These are phyloP conservation scores for Hamamelis virginiana DNA, from an alignment of 164 flowering plant genomes.

Conservation along the genomic window DNA sequence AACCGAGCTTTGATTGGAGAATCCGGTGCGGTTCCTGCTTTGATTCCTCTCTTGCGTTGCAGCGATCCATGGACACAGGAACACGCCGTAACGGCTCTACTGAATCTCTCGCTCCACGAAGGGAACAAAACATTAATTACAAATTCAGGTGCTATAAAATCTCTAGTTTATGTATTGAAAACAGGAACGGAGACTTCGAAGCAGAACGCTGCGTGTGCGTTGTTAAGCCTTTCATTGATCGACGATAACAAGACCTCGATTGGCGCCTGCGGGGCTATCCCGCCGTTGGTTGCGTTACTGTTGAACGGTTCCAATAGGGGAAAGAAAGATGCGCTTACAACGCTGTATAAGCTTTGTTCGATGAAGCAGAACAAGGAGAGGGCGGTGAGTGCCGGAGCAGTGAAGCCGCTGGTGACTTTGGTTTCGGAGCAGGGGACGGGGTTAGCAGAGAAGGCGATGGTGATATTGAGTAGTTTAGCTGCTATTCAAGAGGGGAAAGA, in stretches of 20 bases:
- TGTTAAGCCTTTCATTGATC: conserved; percentile 66
- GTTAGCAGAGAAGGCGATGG: conserved; percentile 92
- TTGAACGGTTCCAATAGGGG: conserved; percentile 70
- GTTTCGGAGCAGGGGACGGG: conserved; percentile 76
- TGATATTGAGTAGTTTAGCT: conserved; percentile 82
- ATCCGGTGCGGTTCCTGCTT: conserved; percentile 78
- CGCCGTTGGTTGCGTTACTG: conserved; percentile 77
- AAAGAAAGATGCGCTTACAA: conserved; percentile 92
- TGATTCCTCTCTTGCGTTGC: conserved; percentile 69
- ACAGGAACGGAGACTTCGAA: conserved; percentile 90
- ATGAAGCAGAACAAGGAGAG: conserved; percentile 76
- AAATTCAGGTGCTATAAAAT: conserved; percentile 64
- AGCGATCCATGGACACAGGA: conserved; percentile 88
- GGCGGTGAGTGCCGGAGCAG: conserved; percentile 86
- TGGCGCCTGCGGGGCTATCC: conserved; percentile 95
- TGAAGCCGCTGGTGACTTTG: conserved; percentile 74
- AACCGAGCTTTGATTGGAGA: conserved; percentile 85
- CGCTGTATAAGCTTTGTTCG: conserved; percentile 83
- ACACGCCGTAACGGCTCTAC: conserved; percentile 84
- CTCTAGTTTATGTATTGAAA: conserved; percentile 76
- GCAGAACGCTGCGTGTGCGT: conserved; percentile 95
- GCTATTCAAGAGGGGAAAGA: conserved; percentile 57
- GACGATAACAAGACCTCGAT: conserved; percentile 84
- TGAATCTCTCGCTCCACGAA: conserved; percentile 80
- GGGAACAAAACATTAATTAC: conserved; percentile 52